Conservation (phyloP, 805 yeast species). For the Saturnispora galanensis region DNA sequence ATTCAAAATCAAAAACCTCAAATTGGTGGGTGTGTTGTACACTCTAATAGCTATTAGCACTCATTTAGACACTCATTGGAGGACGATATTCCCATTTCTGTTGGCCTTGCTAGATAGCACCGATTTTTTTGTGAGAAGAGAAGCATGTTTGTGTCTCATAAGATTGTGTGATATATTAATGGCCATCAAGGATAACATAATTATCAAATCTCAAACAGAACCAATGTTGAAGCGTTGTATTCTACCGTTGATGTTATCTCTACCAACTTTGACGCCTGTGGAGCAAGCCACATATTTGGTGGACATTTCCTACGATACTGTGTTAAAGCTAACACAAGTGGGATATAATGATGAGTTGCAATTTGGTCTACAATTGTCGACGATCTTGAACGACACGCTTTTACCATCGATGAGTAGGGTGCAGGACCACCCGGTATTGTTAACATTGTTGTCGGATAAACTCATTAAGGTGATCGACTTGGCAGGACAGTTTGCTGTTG, state of each 20-base stretch:
- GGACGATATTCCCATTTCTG: constrained; percentile 19
- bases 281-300: constrained; percentile 16
- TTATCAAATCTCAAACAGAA: constrained; percentile 17
- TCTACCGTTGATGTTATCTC: constrained; percentile 21
- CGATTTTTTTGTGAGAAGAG: constrained; percentile 18
- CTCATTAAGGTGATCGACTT: constrained; percentile 11
- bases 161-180: constrained; percentile 9
- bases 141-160: constrained; percentile 12
- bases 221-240: constrained; percentile 18
- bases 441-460: constrained; percentile 12
- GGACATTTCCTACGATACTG: constrained; percentile 18
- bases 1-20: constrained; percentile 14
- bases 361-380: constrained; percentile 13
- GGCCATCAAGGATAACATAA: constrained; percentile 11
- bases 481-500: constrained; percentile 15
- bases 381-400: constrained; percentile 19
- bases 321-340: constrained; percentile 12
- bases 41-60: neutral
- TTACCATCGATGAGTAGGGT: constrained; percentile 21
- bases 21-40: constrained; percentile 6
- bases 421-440: constrained; percentile 19
- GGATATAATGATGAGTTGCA: constrained; percentile 7
- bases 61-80: constrained; percentile 19
- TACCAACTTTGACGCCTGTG: constrained; percentile 24
- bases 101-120: constrained; percentile 24